These are phyloP conservation scores for Lyophyllum atratum DNA, from an alignment of 768 basidiomycete species.

Conservation along the genomic window DNA sequence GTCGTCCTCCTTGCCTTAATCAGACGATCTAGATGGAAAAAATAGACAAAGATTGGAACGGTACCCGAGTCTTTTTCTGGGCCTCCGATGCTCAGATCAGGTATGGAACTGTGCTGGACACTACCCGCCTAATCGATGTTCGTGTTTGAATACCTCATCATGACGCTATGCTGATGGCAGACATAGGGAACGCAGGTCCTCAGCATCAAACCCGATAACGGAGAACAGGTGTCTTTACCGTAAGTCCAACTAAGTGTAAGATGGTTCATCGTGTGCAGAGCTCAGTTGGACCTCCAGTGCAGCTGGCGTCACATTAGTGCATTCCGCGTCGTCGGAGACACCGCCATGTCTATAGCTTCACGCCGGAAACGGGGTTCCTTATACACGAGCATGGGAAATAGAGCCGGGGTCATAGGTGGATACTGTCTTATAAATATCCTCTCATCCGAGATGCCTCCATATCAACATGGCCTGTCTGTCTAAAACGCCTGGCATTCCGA, in stretches of 20 bases:
- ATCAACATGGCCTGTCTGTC: background rate
- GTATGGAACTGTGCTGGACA: slow-evolving; percentile 24
- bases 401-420: background rate
- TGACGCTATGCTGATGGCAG: background rate
- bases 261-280: background rate
- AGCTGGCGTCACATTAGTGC: slow-evolving; percentile 22
- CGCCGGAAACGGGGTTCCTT: background rate
- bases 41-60: slow-evolving; percentile 17
- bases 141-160: background rate
- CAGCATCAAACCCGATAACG: slow-evolving; percentile 21
- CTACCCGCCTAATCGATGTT: slow-evolving; percentile 19
- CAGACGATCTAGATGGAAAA: slow-evolving; percentile 3
- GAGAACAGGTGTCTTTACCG: slow-evolving; percentile 24
- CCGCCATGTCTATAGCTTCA: background rate
- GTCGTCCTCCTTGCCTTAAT: background rate
- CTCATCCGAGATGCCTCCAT: background rate
- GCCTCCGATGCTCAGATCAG: slow-evolving; percentile 18
- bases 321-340: slow-evolving; percentile 2
- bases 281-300: slow-evolving; percentile 15
- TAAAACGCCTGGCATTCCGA: background rate
- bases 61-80: slow-evolving; percentile 27
- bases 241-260: slow-evolving; percentile 7
- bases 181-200: slow-evolving; percentile 23
- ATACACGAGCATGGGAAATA: background rate
- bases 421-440: background rate